Evolutionary conservation across 2,329 filamentous ascomycete genomes (phyloP).

Genomic region (Shiraia sp.): DNA sequence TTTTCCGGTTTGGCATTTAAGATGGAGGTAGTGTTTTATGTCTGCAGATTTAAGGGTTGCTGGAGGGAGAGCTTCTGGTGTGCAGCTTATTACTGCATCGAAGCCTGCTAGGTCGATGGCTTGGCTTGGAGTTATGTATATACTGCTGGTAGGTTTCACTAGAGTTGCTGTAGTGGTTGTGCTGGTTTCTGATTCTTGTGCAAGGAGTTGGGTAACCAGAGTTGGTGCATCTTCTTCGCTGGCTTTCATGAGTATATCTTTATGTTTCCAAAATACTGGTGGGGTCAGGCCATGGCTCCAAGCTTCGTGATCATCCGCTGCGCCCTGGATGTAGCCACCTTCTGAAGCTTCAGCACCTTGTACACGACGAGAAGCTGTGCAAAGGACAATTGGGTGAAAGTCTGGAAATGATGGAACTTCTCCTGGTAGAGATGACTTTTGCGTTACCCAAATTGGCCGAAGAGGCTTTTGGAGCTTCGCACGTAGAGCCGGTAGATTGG

Average conservation of each 20-base stretch:
- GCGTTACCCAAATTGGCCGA: slow-evolving; percentile 78
- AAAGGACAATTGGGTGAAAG: slow-evolving; percentile 77
- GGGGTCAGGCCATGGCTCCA: slow-evolving; percentile 86
- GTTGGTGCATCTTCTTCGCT: slow-evolving; percentile 66
- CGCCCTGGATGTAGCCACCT: slow-evolving; percentile 86
- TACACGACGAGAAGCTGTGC: slow-evolving; percentile 78
- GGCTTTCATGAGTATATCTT: slow-evolving; percentile 61
- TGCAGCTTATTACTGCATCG: slow-evolving; percentile 50
- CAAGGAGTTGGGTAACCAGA: slow-evolving; percentile 53
- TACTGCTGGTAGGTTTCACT: slow-evolving; percentile 46
- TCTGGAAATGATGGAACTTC: slow-evolving; percentile 55
- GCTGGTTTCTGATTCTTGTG: slow-evolving; percentile 11
- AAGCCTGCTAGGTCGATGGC: slow-evolving; percentile 43
- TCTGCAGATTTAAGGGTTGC: slow-evolving; percentile 11
- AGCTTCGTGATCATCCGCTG: slow-evolving; percentile 91
- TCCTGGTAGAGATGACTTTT: slow-evolving; percentile 58
- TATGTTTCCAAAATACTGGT: slow-evolving; percentile 76
- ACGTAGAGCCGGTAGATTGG: slow-evolving; percentile 61
- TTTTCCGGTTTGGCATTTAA: slow-evolving; percentile 74
- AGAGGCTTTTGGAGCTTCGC: slow-evolving; percentile 70
- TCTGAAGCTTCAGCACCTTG: slow-evolving; percentile 69
- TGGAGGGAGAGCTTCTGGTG: slow-evolving; percentile 44
- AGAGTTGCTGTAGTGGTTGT: slow-evolving; percentile 37
- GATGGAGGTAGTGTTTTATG: slow-evolving; percentile 55
- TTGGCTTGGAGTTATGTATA: slow-evolving; percentile 48